Conservation (phyloP, 768 basidiomycete genomes). For the Rhodotorula graminis region DNA sequence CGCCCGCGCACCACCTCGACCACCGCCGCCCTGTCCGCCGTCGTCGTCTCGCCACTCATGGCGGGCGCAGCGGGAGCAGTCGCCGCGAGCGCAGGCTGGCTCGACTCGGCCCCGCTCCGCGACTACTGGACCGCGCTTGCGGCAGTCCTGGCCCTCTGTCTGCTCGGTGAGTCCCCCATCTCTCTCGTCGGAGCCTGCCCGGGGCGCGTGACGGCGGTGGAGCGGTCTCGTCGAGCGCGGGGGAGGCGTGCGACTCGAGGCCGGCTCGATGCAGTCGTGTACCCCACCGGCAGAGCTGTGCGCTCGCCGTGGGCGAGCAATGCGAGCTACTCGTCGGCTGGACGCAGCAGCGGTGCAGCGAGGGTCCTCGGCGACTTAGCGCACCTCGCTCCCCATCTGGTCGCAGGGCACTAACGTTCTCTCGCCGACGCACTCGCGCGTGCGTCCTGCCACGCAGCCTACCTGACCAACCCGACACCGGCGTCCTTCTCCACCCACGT, state of each 20-base stretch:
- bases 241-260: background rate
- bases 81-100: background rate
- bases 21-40: background rate
- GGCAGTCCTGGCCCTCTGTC: conserved; percentile 9
- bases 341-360: background rate
- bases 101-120: background rate
- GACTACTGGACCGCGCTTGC: conserved; percentile 35
- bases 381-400: background rate
- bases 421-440: background rate
- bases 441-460: conserved; percentile 56
- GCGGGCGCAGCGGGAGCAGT: background rate
- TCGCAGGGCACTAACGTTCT: conserved; percentile 1
- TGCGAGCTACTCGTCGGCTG: background rate
- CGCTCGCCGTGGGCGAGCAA: accelerated
- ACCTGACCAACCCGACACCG: conserved; percentile 90
- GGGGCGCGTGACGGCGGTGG: background rate
- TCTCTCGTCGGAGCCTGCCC: no score
- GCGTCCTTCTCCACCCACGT: conserved; percentile 88
- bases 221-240: background rate
- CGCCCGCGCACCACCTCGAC: no score
- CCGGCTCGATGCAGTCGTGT: background rate
- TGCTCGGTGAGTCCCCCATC: conserved; percentile 21
- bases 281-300: background rate
- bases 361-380: background rate
- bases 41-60: background rate